These are phyloP conservation scores for Chloropicon primus DNA, from an alignment of 139 green algal species.

Conservation along the genomic window DNA sequence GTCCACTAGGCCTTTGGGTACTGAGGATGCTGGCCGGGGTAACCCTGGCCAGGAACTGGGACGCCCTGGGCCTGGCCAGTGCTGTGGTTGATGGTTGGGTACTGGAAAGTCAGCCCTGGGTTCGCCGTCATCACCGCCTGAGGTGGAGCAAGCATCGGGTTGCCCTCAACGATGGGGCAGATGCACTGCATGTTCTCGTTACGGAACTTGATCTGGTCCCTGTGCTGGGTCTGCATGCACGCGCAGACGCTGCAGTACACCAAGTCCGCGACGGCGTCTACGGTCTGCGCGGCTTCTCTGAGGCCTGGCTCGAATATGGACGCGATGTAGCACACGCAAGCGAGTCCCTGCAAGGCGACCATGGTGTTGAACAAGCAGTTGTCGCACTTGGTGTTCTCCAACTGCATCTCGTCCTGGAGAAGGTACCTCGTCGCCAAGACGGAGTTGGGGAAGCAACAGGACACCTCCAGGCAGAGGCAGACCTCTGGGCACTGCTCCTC, in stretches of 20 bases:
- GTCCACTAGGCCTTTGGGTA: no score
- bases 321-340: slow-evolving; percentile 13
- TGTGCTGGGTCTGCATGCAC: slow-evolving; percentile 26
- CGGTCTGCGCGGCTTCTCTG: slow-evolving; percentile 8
- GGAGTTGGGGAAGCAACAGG: slow-evolving; percentile 26
- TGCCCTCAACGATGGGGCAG: not conserved
- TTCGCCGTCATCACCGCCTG: not conserved
- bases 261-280: slow-evolving; percentile 17
- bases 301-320: slow-evolving; percentile 12
- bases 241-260: slow-evolving; percentile 22
- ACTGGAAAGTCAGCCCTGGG: not conserved
- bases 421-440: slow-evolving; percentile 28
- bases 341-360: slow-evolving; percentile 15
- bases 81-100: not conserved
- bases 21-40: no score
- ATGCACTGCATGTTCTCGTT: not conserved
- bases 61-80: not conserved
- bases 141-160: not conserved
- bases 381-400: slow-evolving; percentile 18
- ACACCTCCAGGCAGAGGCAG: slow-evolving; percentile 27
- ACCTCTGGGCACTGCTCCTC: slow-evolving; percentile 23
- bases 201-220: slow-evolving; percentile 10
- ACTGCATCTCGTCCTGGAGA: slow-evolving; percentile 22
- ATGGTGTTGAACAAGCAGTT: slow-evolving; percentile 14
- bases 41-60: no score